Base-by-base conservation (phyloP, 176 grass and related monocot genomes). In the Olyra latifolia region DNA sequence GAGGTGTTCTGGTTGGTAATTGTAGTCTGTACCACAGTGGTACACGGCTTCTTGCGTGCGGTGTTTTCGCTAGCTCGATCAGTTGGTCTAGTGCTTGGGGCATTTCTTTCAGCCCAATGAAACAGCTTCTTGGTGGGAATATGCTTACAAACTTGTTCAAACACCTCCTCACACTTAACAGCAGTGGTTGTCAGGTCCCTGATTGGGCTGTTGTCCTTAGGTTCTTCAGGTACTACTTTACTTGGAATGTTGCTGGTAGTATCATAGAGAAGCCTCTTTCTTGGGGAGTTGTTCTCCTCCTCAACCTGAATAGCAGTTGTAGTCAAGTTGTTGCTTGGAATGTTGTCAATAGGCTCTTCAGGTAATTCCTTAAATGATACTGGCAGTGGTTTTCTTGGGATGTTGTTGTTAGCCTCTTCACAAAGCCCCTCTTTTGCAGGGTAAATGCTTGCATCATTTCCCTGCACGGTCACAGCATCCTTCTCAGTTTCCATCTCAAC, bases 401-500 rank as follows among this genome's bases (percentile, higher is more conserved):
- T 35, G 10, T 38, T 71, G n/a, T 71, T 23, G 28, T 28, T 39
- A 49, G 75, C 58, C 62, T 47, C 43, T 77, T 77, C 59, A 48
- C 43, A 22, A 4, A 46, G 44, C 44, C 11, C 44, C 44, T 46
- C 12, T 13, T 13, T 46, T 46, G 44, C 44, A 46, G 8, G 44
- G 44, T 14, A 46, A 46, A 10, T 46, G 44, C 10, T 46, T 14
- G 44, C 44, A 46, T 30, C 47, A 4, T 35, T 47, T 52, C 10
- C 47, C 46, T 35, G 28, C 17, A 35, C n/a, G n/a, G 48, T 39
- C 3, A 56, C 54, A 47, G 91, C 89, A 57, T 91, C 72, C 52
- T 91, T 89, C 50, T 85, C 78, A 39, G 27, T 85, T 66, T 97
- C 89, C 88, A 97, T 91, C 67, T 89, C 87, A 20, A 97, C 75